These are phyloP conservation scores for Botrytis cinerea DNA, from an alignment of 2,329 filamentous ascomycete genomes.

Conservation along the genomic window DNA sequence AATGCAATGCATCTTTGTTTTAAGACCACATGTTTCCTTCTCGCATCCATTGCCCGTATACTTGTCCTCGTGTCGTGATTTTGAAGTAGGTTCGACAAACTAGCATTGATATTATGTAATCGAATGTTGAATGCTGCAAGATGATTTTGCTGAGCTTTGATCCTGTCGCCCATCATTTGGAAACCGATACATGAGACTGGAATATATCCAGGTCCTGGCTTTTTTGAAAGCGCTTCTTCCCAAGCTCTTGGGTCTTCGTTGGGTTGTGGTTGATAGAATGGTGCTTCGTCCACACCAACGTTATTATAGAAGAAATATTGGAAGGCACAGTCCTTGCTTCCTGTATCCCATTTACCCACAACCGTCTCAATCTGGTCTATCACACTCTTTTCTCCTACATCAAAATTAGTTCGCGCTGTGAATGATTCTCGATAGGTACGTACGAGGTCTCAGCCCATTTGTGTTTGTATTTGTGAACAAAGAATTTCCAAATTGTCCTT, in stretches of 20 bases:
- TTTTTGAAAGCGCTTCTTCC: slow-evolving; percentile 80
- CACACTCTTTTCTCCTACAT: slow-evolving; percentile 67
- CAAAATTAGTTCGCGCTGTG: slow-evolving; percentile 29
- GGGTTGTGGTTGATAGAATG: slow-evolving; percentile 70
- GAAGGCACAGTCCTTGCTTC: slow-evolving; percentile 69
- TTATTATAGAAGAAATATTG: slow-evolving; percentile 88
- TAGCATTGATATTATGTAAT: slow-evolving; percentile 78
- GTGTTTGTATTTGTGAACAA: slow-evolving; percentile 38
- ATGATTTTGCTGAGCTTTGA: slow-evolving; percentile 70
- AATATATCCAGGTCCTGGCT: slow-evolving; percentile 74
- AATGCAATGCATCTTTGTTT: slow-evolving; percentile 73
- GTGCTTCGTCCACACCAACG: slow-evolving; percentile 71
- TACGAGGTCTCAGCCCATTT: slow-evolving; percentile 38
- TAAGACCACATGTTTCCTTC: slow-evolving; percentile 70
- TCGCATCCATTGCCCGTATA: slow-evolving; percentile 71
- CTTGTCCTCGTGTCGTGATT: slow-evolving; percentile 76
- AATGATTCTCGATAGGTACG: background rate
- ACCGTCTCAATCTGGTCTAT: slow-evolving; percentile 73
- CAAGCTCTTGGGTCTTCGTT: slow-evolving; percentile 76
- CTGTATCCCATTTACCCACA: slow-evolving; percentile 72
- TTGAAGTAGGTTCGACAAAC: slow-evolving; percentile 69
- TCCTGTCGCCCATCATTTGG: slow-evolving; percentile 67
- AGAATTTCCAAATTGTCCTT: slow-evolving; percentile 35
- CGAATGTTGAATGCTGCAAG: slow-evolving; percentile 69
- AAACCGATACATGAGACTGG: slow-evolving; percentile 77